Conservation (phyloP, 805 yeast genomes). For the Starmerella ratchasimensis region DNA sequence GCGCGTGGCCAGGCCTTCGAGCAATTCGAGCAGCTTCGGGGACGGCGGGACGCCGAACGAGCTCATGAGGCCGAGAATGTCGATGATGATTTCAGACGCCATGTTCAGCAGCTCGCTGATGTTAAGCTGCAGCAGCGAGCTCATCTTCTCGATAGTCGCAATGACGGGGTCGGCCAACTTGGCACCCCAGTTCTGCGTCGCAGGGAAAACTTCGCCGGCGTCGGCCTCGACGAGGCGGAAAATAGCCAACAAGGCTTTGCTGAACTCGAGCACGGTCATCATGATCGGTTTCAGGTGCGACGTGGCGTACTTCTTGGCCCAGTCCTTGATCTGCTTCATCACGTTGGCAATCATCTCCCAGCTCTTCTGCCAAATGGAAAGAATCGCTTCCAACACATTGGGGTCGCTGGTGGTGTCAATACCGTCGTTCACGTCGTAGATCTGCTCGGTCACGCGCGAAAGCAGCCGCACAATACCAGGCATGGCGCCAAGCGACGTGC, state of each 20-base stretch:
- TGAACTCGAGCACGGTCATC: constrained; percentile 69
- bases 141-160: constrained; percentile 50
- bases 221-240: constrained; percentile 37
- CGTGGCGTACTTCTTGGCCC: constrained; percentile 57
- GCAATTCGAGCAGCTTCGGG: constrained; percentile 37
- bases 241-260: constrained; percentile 53
- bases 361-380: constrained; percentile 47
- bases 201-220: constrained; percentile 7
- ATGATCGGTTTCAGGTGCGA: constrained; percentile 63
- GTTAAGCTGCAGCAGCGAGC: constrained; percentile 71
- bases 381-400: neutral
- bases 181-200: constrained; percentile 16
- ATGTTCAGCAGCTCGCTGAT: constrained; percentile 49
- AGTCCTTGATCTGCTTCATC: constrained; percentile 49
- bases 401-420: constrained; percentile 8
- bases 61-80: constrained; percentile 21
- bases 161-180: constrained; percentile 31
- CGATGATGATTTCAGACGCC: constrained; percentile 18
- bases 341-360: constrained; percentile 66
- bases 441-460: constrained; percentile 6
- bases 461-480: constrained; percentile 10
- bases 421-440: constrained; percentile 14
- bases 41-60: constrained; percentile 36
- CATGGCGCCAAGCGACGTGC: constrained; percentile 9
- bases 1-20: constrained; percentile 35